phyloP scores from a whole-genome alignment of 2,329 filamentous ascomycete genomes.

The Juglanconis oblonga region DNA sequence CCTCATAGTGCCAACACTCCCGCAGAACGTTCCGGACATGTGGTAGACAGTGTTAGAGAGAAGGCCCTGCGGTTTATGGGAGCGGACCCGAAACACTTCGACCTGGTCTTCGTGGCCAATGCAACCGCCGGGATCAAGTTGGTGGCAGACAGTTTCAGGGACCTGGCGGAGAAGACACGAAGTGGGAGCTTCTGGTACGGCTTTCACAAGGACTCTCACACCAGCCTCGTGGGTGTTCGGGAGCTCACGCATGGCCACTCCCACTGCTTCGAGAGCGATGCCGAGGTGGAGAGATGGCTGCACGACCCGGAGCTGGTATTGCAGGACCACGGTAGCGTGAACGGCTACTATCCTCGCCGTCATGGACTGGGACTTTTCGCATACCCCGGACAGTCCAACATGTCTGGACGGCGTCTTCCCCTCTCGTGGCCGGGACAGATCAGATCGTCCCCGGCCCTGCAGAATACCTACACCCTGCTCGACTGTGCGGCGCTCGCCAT shows the following conservation, averaged over 20 bases:
- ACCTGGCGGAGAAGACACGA: conserved; percentile 46
- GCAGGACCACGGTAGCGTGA: conserved; percentile 20
- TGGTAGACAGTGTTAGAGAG: conserved; percentile 54
- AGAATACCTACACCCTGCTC: conserved; percentile 50
- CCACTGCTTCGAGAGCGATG: conserved; percentile 60
- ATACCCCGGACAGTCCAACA: conserved; percentile 69
- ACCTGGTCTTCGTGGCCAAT: conserved; percentile 77
- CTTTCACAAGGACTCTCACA: conserved; percentile 61
- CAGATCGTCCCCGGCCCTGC: conserved; percentile 29
- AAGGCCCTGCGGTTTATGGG: conserved; percentile 56
- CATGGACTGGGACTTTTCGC: conserved; percentile 48
- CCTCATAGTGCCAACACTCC: conserved; percentile 64
- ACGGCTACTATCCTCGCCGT: conserved; percentile 21
- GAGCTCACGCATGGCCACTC: conserved; percentile 53
- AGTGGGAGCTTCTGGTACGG: conserved; percentile 52
- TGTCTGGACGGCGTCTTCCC: conserved; percentile 63
- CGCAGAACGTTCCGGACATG: conserved; percentile 53
- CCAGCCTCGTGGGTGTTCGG: conserved; percentile 66
- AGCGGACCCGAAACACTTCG: conserved; percentile 56
- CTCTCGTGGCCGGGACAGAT: conserved; percentile 49
- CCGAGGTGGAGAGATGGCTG: conserved; percentile 45
- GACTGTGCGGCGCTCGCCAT: conserved; percentile 66
- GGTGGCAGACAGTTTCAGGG: conserved; percentile 57
- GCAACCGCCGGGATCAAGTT: conserved; percentile 89
- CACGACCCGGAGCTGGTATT: conserved; percentile 15